Conservation (phyloP, 176 grass and related monocot genomes). For the Oryza brachyantha region DNA sequence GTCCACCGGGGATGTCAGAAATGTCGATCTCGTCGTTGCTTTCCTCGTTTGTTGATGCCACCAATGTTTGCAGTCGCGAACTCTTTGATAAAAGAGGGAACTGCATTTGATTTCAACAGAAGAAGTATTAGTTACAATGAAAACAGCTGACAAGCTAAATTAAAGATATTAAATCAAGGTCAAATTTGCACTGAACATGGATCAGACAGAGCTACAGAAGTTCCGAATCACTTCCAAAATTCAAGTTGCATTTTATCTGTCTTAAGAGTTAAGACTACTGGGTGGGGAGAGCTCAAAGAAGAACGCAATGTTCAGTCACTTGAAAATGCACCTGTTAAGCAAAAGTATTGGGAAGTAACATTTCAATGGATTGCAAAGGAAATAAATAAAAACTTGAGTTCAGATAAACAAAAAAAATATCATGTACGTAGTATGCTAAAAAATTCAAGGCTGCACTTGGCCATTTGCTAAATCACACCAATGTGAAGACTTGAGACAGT, state of each 20-base stretch:
- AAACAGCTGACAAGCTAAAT: not conserved
- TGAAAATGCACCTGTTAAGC: not conserved
- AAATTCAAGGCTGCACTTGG: not conserved
- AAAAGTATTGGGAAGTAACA: not conserved
- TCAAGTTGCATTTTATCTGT: not conserved
- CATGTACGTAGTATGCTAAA: not conserved
- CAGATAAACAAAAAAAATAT: not conserved
- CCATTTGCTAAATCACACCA: not conserved
- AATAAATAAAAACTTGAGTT: not conserved
- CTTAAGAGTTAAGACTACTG: not conserved
- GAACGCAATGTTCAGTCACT: not conserved
- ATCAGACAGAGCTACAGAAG: not conserved
- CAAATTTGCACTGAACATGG: not conserved
- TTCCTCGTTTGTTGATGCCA: slow-evolving; percentile 61
- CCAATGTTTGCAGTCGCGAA: slow-evolving; percentile 67
- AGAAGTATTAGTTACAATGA: not conserved
- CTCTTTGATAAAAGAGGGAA: slow-evolving; percentile 97
- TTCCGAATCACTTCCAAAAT: not conserved
- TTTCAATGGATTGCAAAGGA: not conserved
- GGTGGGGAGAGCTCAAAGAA: not conserved
- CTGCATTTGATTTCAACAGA: slow-evolving; percentile 39
- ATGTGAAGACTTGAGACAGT: not conserved
- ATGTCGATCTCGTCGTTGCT: slow-evolving; percentile 73
- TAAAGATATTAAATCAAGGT: not conserved
- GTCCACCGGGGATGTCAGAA: slow-evolving; percentile 77